Evolutionary conservation across 192 early-diverging fungal genomes (phyloP), one percentile per base, ranked within the genome.

Genomic region (Gryganskiella cystojenkinii): DNA sequence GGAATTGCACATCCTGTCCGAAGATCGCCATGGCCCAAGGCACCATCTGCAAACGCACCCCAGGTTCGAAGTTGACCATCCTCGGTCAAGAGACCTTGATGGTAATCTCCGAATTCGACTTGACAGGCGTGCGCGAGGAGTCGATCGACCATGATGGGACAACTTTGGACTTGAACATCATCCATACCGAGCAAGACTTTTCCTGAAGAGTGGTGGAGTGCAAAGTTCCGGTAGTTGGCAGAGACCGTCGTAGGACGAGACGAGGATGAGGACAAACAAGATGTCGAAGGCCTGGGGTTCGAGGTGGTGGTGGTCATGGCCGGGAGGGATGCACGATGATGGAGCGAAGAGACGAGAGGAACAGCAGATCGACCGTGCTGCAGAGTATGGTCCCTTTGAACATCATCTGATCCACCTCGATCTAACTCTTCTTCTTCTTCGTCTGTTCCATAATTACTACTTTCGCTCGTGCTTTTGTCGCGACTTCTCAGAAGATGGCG

Each of bases 101-200:
- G 71, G 28, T 75, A 43, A 22, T 75, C 71, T 3, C 71, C 71
- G 56, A 75, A 75, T 42, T 59, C 71, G 19, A 75, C 52, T 14
- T 75, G 71, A 43, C 28, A 52, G 0, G 64, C 64, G 31, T 67
- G 66, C 19, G 71, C 52, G 27, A 61, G 44, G 8, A 75, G 57
- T 0, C 71, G 37, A 2, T 66, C 63, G 11, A 75, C 37, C 14
- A 75, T 57, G 1, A 56, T 49, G 17, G 71, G 71, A 10, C 55
- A 20, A 5, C 56, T 67, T 0, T 56, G 24, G 1, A 40, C 37
- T 19, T 67, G 63, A 8, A 75, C 71, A 45, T 75, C 44, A 5
- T 53, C 52, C 30, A 20, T 60, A 3, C 71, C 71, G 27, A 66
- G 19, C 22, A 75, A 22, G 11, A 62, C 71, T 35, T 75, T 75